Percentiles rank a stretch among this genome's conserved stretches.
Evolutionary conservation across 305 asterid genomes (phyloP).

Genomic region (Ajuga reptans): DNA sequence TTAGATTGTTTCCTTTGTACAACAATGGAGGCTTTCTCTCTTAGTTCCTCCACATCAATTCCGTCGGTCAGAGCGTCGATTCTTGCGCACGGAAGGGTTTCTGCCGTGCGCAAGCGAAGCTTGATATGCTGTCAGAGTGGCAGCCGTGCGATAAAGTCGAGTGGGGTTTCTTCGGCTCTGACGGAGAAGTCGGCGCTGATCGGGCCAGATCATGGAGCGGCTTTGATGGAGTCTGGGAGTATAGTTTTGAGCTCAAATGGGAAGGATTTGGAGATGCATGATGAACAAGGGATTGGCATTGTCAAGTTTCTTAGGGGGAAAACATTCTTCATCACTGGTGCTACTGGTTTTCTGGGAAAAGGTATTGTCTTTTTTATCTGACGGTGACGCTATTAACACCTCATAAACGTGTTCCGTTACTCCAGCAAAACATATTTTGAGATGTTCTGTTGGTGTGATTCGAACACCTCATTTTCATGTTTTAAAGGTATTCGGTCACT

Average conservation of each 20-base stretch:
- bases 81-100: constrained; percentile 17
- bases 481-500: too few species aligned
- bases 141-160: constrained; percentile 39
- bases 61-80: constrained; percentile 20
- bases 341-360: constrained; percentile 82
- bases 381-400: too few species aligned
- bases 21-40: constrained; percentile 71
- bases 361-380: constrained; percentile 25
- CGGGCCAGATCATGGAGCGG: constrained; percentile 38
- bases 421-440: too few species aligned
- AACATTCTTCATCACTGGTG: constrained; percentile 63
- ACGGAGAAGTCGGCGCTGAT: constrained; percentile 48
- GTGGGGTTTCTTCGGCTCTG: constrained; percentile 50
- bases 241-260: constrained; percentile 52
- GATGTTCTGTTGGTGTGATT: too few species aligned
- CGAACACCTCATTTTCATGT: too few species aligned
- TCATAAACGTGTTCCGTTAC: too few species aligned
- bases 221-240: constrained; percentile 40
- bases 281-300: constrained; percentile 58
- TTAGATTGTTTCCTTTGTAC: constrained; percentile 25
- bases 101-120: constrained; percentile 21
- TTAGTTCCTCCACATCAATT: constrained; percentile 40
- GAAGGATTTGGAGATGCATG: constrained; percentile 45
- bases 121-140: constrained; percentile 46
- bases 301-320: constrained; percentile 55